These are phyloP conservation scores for Salix arbutifolia DNA, from an alignment of 345 rosid genomes.

Conservation along the genomic window DNA sequence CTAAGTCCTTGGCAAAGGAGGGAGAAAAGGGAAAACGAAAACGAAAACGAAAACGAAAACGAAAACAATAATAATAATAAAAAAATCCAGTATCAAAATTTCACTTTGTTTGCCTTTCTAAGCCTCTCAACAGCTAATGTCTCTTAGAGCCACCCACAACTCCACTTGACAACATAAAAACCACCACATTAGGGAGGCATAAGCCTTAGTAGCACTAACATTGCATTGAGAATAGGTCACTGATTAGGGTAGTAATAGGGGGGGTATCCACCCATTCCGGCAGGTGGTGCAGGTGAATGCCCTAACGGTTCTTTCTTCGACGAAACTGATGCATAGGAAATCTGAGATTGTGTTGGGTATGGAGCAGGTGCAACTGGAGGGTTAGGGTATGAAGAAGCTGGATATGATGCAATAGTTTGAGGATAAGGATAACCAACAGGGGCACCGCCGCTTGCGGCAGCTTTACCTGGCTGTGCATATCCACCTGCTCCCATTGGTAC, in stretches of 20 bases:
- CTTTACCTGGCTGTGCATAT: conserved; percentile 47
- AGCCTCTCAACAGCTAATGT: not conserved
- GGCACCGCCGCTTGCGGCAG: conserved; percentile 18
- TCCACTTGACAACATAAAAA: not conserved
- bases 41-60: too few relatives aligned
- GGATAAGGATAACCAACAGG: conserved; percentile 44
- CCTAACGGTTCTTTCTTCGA: conserved; percentile 41
- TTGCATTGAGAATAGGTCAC: not conserved
- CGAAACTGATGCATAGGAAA: conserved; percentile 28
- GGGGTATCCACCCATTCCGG: conserved; percentile 52
- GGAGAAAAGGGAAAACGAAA: too few relatives aligned
- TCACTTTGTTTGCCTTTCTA: not conserved
- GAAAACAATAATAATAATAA: too few relatives aligned
- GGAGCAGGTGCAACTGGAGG: conserved; percentile 35
- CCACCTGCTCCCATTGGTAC: conserved; percentile 38
- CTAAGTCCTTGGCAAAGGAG: not conserved
- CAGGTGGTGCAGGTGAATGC: conserved; percentile 24
- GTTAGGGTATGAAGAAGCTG: conserved; percentile 38
- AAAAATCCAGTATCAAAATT: not conserved
- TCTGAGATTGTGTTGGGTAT: conserved; percentile 34
- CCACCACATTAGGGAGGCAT: not conserved
- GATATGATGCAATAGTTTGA: conserved; percentile 37
- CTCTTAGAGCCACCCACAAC: not conserved
- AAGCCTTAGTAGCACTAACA: not conserved
- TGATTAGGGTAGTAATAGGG: conserved; percentile 34